Conservation (phyloP, 257 asterid genomes). For the Solanum tarapatanum region DNA sequence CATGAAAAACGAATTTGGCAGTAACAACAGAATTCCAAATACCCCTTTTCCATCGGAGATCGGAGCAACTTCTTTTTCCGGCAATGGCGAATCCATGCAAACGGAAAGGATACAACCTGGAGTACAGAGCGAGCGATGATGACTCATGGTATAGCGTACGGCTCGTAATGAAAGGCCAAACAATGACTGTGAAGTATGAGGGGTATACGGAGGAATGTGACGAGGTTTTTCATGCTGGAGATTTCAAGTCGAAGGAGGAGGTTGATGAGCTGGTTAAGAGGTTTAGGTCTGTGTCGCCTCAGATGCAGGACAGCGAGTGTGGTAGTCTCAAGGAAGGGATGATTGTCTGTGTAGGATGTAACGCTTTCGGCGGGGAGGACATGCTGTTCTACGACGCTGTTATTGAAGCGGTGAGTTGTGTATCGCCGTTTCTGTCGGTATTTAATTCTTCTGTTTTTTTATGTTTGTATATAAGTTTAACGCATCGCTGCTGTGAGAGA, state of each 20-base stretch:
- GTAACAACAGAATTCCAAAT: not conserved
- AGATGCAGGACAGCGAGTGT: slow-evolving; percentile 29
- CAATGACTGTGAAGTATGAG: slow-evolving; percentile 14
- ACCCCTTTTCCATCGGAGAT: not conserved
- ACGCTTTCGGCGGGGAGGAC: slow-evolving; percentile 15
- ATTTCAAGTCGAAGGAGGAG: slow-evolving; percentile 13
- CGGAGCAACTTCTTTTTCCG: not conserved
- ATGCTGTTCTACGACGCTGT: slow-evolving; percentile 44
- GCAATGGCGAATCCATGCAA: not conserved
- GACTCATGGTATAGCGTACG: slow-evolving; percentile 44
- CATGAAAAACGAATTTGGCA: not conserved
- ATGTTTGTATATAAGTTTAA: not conserved
- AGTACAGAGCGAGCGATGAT: slow-evolving; percentile 31
- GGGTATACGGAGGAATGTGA: slow-evolving; percentile 6
- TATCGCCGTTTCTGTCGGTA: not conserved
- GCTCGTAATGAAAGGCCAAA: slow-evolving; percentile 1
- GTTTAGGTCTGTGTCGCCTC: slow-evolving; percentile 32
- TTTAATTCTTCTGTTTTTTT: no score
- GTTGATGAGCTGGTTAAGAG: slow-evolving; percentile 18
- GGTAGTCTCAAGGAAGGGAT: slow-evolving; percentile 12
- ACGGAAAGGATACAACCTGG: not conserved
- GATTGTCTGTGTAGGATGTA: slow-evolving; percentile 34
- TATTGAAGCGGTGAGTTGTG: slow-evolving; percentile 31
- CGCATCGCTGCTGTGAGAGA: not conserved
- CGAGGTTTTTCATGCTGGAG: slow-evolving; percentile 1